Conservation (phyloP, 1,284 basidiomycete species). For the Puccinia coronata region DNA sequence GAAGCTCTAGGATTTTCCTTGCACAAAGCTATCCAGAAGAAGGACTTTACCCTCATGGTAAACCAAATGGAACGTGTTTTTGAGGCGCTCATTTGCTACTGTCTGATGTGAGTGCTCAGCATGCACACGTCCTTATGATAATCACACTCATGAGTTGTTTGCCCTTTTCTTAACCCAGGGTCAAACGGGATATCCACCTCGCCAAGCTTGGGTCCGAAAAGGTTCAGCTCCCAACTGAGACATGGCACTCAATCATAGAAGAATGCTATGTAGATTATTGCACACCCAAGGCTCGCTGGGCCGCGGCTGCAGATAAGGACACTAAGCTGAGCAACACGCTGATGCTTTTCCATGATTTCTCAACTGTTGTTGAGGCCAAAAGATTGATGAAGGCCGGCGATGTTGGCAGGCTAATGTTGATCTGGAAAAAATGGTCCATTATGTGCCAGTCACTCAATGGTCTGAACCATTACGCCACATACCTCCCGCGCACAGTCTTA, state of each 20-base stretch:
- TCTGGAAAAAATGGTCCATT: slow-evolving; percentile 32
- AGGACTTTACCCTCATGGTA: too few relatives aligned
- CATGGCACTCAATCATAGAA: neutral
- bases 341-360: slow-evolving; percentile 17
- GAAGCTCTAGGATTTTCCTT: too few relatives aligned
- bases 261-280: slow-evolving; percentile 11
- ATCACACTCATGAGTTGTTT: too few relatives aligned
- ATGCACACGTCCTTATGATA: too few relatives aligned
- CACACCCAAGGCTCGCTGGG: neutral
- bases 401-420: slow-evolving; percentile 5
- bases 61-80: too few relatives aligned
- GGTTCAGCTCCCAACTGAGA: neutral
- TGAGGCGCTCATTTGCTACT: too few relatives aligned
- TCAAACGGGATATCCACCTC: neutral
- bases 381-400: slow-evolving; percentile 14
- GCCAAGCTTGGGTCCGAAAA: too few relatives aligned
- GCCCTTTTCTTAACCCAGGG: neutral
- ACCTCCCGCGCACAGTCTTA: slow-evolving; percentile 10
- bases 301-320: neutral
- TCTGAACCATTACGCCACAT: neutral
- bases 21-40: too few relatives aligned
- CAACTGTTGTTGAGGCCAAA: slow-evolving; percentile 12
- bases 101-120: too few relatives aligned
- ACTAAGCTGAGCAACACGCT: slow-evolving; percentile 1
- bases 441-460: slow-evolving; percentile 2